Percentiles rank a stretch among this genome's conserved stretches.
Evolutionary conservation across 352 stramenopile species (phyloP).

Genomic region (Phytophthora megakarya): DNA sequence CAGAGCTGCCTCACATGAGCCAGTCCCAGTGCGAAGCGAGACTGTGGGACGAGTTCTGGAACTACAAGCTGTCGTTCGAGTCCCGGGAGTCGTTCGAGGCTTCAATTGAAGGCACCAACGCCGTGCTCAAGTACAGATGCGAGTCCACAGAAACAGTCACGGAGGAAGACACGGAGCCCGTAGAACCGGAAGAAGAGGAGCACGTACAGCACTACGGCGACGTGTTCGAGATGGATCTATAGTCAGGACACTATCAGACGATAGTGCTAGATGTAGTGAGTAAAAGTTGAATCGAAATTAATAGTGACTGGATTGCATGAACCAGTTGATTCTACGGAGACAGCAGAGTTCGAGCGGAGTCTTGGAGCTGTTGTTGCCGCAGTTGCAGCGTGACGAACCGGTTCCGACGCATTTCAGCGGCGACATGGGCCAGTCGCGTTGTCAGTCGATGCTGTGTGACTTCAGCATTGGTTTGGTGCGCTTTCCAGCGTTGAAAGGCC

Average conservation of each 20-base stretch:
- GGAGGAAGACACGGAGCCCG: conserved; percentile 30
- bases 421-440: conserved; percentile 35
- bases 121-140: conserved; percentile 27
- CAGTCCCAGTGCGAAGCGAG: conserved; percentile 52
- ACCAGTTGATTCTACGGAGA: not conserved
- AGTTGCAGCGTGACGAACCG: conserved; percentile 32
- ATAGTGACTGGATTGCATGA: no score
- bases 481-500: conserved; percentile 49
- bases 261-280: conserved; percentile 19
- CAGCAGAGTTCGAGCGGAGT: conserved; percentile 9
- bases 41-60: conserved; percentile 72
- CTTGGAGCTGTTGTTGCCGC: conserved; percentile 38
- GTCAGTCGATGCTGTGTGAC: conserved; percentile 34
- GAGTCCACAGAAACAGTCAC: conserved; percentile 38
- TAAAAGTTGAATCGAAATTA: conserved; percentile 4
- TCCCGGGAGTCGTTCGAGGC: conserved; percentile 65
- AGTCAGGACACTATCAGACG: conserved; percentile 13
- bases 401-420: conserved; percentile 37
- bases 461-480: conserved; percentile 15
- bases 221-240: conserved; percentile 76
- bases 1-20: conserved; percentile 18
- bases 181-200: conserved; percentile 39
- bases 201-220: conserved; percentile 39
- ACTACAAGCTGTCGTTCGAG: conserved; percentile 77
- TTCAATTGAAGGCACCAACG: not conserved